phyloP scores from a whole-genome alignment of 2,329 filamentous ascomycete species.

The Clonostachys solani region DNA sequence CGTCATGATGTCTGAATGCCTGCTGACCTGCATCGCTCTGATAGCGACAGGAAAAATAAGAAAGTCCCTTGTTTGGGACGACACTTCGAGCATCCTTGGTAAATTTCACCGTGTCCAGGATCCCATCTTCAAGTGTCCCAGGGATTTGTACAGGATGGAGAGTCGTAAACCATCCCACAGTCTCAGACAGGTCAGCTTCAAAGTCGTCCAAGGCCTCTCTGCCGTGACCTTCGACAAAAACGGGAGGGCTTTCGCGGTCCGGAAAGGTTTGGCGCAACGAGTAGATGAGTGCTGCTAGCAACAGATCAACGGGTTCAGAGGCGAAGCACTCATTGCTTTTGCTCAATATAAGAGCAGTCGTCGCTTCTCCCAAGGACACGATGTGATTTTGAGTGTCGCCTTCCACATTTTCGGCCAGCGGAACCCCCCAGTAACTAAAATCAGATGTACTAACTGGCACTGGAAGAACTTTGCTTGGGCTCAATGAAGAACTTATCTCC shows the following conservation, averaged over 20 bases:
- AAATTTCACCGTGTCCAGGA: slow-evolving; percentile 6
- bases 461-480: slow-evolving; percentile 1
- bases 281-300: slow-evolving; percentile 20
- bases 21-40: slow-evolving; percentile 12
- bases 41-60: slow-evolving; percentile 26
- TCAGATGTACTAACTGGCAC: slow-evolving; percentile 10
- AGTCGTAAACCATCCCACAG: slow-evolving; percentile 32
- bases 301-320: slow-evolving; percentile 25
- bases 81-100: slow-evolving; percentile 14
- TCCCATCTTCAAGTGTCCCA: slow-evolving; percentile 3
- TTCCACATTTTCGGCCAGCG: neutral
- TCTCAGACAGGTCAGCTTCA: slow-evolving; percentile 23
- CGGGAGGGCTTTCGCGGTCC: slow-evolving; percentile 15
- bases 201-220: slow-evolving; percentile 21
- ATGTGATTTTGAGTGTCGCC: slow-evolving; percentile 4
- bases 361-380: slow-evolving; percentile 6
- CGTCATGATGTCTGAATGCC: slow-evolving; percentile 22
- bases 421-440: slow-evolving; percentile 13
- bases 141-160: slow-evolving; percentile 19
- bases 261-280: slow-evolving; percentile 19
- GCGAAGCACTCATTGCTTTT: slow-evolving; percentile 13
- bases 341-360: slow-evolving; percentile 9
- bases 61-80: slow-evolving; percentile 25
- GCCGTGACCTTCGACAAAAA: slow-evolving; percentile 29
- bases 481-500: neutral